These are phyloP conservation scores for Colletotrichum cereale DNA, from an alignment of 2,329 filamentous ascomycete species.

Conservation along the genomic window DNA sequence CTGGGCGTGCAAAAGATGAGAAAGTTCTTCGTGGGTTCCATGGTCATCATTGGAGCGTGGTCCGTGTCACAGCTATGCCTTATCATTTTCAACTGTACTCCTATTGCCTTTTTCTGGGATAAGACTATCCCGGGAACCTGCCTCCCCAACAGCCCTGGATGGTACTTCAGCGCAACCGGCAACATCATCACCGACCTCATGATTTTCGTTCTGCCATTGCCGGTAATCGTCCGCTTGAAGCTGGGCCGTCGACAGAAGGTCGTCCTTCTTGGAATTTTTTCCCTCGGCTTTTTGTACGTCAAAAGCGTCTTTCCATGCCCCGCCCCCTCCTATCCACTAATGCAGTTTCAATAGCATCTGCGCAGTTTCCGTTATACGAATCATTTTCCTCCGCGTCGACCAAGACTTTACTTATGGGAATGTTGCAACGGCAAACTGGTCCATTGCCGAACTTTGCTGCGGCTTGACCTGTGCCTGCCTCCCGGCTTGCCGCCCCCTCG, in stretches of 20 bases:
- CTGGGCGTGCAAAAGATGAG: slow-evolving; percentile 47
- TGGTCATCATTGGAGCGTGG: slow-evolving; percentile 46
- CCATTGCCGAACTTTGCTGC: slow-evolving; percentile 43
- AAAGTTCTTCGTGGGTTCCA: slow-evolving; percentile 45
- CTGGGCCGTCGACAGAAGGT: slow-evolving; percentile 38
- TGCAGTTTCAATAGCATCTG: slow-evolving; percentile 35
- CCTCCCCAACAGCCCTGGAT: slow-evolving; percentile 42
- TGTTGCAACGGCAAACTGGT: slow-evolving; percentile 44
- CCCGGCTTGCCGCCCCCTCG: slow-evolving; percentile 44
- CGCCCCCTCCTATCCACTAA: neutral
- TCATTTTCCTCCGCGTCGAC: slow-evolving; percentile 41
- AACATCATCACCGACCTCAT: slow-evolving; percentile 41
- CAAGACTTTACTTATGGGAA: slow-evolving; percentile 44
- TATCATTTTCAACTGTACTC: slow-evolving; percentile 46
- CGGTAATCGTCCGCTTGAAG: slow-evolving; percentile 38
- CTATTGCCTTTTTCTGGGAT: slow-evolving; percentile 47
- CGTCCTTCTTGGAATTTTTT: slow-evolving; percentile 45
- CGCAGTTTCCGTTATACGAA: slow-evolving; percentile 44
- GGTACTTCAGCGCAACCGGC: slow-evolving; percentile 46
- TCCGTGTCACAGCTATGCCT: slow-evolving; percentile 46
- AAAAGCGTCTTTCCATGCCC: neutral
- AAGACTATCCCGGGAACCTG: slow-evolving; percentile 40
- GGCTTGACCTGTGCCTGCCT: slow-evolving; percentile 45
- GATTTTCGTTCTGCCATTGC: slow-evolving; percentile 41
- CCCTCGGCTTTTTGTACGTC: slow-evolving; percentile 42